phyloP scores from a whole-genome alignment of 305 asterid genomes.

The Fraxinus velutina region DNA sequence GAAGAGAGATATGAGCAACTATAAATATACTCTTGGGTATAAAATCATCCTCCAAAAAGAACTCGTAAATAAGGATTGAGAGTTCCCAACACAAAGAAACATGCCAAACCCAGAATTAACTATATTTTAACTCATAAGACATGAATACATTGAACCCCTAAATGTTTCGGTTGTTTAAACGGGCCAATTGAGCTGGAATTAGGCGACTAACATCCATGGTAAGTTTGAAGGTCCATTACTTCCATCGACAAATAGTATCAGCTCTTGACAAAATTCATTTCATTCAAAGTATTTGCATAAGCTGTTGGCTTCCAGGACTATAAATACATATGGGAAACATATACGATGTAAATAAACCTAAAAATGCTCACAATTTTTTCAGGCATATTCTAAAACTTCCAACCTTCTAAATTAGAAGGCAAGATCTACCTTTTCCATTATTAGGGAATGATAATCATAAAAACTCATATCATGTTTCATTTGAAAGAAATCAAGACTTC shows the following conservation, averaged over 20 bases:
- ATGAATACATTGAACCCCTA: not conserved
- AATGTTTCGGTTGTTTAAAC: not conserved
- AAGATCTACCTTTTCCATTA: not conserved
- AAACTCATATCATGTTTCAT: not conserved
- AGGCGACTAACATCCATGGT: not conserved
- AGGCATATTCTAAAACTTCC: not conserved
- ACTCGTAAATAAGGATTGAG: not conserved
- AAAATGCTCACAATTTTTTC: not conserved
- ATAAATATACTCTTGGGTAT: not conserved
- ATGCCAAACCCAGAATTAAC: not conserved
- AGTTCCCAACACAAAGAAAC: not conserved
- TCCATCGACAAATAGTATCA: not conserved
- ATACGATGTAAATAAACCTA: not conserved
- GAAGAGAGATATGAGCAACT: not conserved
- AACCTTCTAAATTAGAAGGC: not conserved
- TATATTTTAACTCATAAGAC: not conserved
- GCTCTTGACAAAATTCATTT: not conserved
- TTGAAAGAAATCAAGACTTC: not conserved
- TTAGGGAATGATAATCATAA: not conserved
- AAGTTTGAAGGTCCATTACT: not conserved
- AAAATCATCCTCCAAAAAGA: not conserved
- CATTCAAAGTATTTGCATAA: not conserved
- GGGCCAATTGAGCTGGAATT: not conserved
- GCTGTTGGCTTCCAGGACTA: not conserved
- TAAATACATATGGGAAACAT: not conserved